Conservation (phyloP, 2,329 filamentous ascomycete species). For the Neonectria hederae region DNA sequence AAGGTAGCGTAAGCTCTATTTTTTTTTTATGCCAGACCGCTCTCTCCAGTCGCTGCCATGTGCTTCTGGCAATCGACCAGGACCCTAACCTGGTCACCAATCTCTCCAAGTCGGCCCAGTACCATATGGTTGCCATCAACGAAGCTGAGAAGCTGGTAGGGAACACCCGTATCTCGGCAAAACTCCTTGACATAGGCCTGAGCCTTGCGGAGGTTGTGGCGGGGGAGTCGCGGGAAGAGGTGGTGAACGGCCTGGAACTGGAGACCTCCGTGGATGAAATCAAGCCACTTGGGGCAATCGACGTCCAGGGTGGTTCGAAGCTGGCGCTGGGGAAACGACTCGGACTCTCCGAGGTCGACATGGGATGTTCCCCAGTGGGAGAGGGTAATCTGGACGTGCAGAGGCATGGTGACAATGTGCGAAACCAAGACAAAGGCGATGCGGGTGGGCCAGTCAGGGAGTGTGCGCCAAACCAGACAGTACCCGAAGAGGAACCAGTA, state of each 20-base stretch:
- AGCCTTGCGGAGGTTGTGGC: slow-evolving; percentile 71
- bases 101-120: slow-evolving; percentile 60
- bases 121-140: slow-evolving; percentile 68
- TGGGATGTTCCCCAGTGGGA: slow-evolving; percentile 79
- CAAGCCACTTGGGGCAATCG: slow-evolving; percentile 75
- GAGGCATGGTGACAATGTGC: slow-evolving; percentile 72
- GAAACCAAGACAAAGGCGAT: slow-evolving; percentile 70
- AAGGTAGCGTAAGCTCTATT: slow-evolving; percentile 3
- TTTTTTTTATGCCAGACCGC: slow-evolving; percentile 45
- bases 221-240: slow-evolving; percentile 72
- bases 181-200: slow-evolving; percentile 71
- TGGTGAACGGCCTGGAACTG: slow-evolving; percentile 80
- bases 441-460: slow-evolving; percentile 67
- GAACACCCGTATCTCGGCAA: slow-evolving; percentile 70
- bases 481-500: slow-evolving; percentile 78
- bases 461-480: slow-evolving; percentile 66
- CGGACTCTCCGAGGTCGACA: slow-evolving; percentile 68
- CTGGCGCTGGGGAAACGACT: slow-evolving; percentile 76
- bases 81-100: slow-evolving; percentile 68
- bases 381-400: slow-evolving; percentile 77
- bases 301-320: slow-evolving; percentile 79
- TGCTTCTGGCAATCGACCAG: slow-evolving; percentile 65
- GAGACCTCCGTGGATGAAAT: slow-evolving; percentile 76
- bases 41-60: slow-evolving; percentile 59
- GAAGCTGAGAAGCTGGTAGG: slow-evolving; percentile 70